Evolutionary conservation across 108 stramenopile species (phyloP).

Genomic region (Nitzschia sp.): DNA sequence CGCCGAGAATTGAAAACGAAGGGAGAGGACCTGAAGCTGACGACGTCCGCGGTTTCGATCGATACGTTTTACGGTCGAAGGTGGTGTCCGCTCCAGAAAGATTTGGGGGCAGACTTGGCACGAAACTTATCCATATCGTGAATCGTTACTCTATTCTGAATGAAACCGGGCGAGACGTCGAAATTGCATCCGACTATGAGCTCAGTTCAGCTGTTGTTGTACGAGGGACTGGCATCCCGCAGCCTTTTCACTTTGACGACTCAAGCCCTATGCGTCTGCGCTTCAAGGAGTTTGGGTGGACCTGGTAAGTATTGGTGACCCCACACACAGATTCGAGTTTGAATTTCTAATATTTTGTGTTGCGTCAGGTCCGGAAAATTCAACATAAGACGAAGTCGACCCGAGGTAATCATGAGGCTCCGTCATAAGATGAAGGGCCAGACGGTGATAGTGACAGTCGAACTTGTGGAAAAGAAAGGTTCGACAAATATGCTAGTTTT

Average conservation of each 20-base stretch:
- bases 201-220: conserved; percentile 25
- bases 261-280: conserved; percentile 50
- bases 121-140: conserved; percentile 54
- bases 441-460: conserved; percentile 48
- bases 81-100: conserved; percentile 45
- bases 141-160: conserved; percentile 58
- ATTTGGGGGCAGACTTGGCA: conserved; percentile 54
- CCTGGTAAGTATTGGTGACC: conserved; percentile 29
- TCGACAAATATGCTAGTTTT: conserved; percentile 41
- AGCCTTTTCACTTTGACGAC: conserved; percentile 71
- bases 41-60: conserved; percentile 29
- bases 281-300: conserved; percentile 68
- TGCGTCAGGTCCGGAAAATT: conserved; percentile 47
- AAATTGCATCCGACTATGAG: conserved; percentile 39
- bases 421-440: conserved; percentile 56
- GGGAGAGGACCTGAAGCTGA: background rate
- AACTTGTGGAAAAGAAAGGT: conserved; percentile 34
- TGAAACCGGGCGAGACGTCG: conserved; percentile 59
- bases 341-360: background rate
- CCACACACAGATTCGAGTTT: background rate
- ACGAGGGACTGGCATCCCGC: conserved; percentile 23
- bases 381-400: conserved; percentile 39
- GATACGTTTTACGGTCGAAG: conserved; percentile 47
- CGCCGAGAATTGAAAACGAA: conserved; percentile 13
- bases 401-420: conserved; percentile 58